These are phyloP conservation scores for Scheffersomyces cryptocercus DNA, from an alignment of 1,139 yeast species.

Conservation along the genomic window DNA sequence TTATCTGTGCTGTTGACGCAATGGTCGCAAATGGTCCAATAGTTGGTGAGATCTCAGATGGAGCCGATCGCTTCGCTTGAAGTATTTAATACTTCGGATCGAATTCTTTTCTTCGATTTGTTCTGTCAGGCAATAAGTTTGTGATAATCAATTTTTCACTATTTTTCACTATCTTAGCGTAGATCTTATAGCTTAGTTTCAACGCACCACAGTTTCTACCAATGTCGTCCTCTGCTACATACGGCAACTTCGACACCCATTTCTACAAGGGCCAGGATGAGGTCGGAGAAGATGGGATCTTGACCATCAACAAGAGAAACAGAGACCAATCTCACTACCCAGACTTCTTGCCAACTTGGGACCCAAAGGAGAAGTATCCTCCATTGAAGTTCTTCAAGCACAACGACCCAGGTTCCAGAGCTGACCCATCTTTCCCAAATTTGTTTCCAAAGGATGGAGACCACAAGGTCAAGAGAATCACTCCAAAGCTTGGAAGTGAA, in stretches of 20 bases:
- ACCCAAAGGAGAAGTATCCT: conserved; percentile 39
- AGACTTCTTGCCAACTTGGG: conserved; percentile 55
- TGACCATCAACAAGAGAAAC: conserved; percentile 27
- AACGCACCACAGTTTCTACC: neutral
- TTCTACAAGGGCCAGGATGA: conserved; percentile 24
- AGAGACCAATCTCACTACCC: conserved; percentile 28
- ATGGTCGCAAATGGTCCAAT: too few species aligned
- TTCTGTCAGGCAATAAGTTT: conserved; percentile 1
- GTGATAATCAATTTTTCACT: conserved; percentile 1
- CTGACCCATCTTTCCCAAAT: conserved; percentile 54
- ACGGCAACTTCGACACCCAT: conserved; percentile 25
- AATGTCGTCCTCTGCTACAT: conserved; percentile 4
- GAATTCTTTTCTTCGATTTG: too few species aligned
- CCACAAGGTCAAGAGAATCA: conserved; percentile 34
- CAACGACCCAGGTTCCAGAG: conserved; percentile 56
- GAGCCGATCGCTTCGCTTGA: too few species aligned
- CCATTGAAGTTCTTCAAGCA: conserved; percentile 51
- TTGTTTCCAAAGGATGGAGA: conserved; percentile 46
- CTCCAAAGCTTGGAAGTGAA: conserved; percentile 71
- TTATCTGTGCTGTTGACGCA: too few species aligned
- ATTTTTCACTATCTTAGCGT: neutral
- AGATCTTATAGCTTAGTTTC: neutral
- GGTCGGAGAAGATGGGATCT: conserved; percentile 22
- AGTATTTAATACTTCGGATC: too few species aligned
- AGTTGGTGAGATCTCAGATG: too few species aligned